phyloP scores from a whole-genome alignment of 2,329 filamentous ascomycete species.

The Colletotrichum shisoi region DNA sequence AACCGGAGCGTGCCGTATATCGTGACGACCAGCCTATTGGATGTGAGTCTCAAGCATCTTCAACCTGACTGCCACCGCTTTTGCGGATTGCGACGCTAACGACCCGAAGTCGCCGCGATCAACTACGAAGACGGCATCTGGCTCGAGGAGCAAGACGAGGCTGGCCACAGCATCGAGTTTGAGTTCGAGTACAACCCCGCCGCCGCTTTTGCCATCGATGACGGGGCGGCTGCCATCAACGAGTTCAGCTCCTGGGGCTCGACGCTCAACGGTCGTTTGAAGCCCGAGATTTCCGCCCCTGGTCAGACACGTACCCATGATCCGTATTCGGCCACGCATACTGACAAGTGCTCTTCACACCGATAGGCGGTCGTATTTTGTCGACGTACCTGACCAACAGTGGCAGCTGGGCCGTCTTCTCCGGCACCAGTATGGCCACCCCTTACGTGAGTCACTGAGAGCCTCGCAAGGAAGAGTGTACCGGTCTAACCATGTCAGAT shows the following conservation, averaged over 20 bases:
- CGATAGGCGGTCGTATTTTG: no score
- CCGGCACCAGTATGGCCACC: no score
- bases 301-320: conserved; percentile 45
- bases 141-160: conserved; percentile 25
- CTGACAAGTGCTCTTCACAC: no score
- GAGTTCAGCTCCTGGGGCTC: conserved; percentile 67
- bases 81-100: no score
- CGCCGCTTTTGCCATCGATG: background rate
- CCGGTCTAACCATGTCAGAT: no score
- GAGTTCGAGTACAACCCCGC: background rate
- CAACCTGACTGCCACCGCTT: no score
- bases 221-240: conserved; percentile 44
- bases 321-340: no score
- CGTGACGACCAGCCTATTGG: conserved; percentile 18
- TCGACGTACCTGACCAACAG: no score
- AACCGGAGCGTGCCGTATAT: conserved; percentile 22
- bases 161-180: background rate
- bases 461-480: no score
- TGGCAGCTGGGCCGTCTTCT: no score
- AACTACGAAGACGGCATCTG: conserved; percentile 23
- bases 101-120: conserved; percentile 10
- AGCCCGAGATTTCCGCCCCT: conserved; percentile 63
- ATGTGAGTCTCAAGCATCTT: conserved; percentile 3
- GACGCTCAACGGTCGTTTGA: conserved; percentile 64
- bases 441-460: no score